These are phyloP conservation scores for Avena insularis DNA, from an alignment of 176 grass and related monocot species.

Conservation along the genomic window DNA sequence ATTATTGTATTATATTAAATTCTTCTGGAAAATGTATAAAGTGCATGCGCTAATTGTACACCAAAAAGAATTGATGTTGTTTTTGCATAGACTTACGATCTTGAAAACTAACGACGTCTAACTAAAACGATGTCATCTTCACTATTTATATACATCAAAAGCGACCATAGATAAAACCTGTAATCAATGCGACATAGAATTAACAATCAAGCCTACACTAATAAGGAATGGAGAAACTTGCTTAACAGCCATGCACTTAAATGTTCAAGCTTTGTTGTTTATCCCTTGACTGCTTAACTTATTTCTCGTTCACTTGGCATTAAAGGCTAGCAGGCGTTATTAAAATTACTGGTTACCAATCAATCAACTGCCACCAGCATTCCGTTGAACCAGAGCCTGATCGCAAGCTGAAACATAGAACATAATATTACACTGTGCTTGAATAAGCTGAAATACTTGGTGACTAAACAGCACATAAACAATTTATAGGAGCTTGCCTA, in stretches of 20 bases:
- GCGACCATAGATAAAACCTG: slow-evolving; percentile 82
- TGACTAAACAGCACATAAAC: slow-evolving; percentile 6
- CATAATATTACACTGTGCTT: too few relatives aligned
- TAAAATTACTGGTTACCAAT: too few relatives aligned
- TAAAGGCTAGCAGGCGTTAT: slow-evolving; percentile 47
- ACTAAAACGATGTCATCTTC: slow-evolving; percentile 58
- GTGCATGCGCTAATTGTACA: too few relatives aligned
- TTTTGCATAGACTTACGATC: slow-evolving; percentile 71
- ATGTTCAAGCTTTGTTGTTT: slow-evolving; percentile 63
- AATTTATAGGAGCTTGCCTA: too few relatives aligned
- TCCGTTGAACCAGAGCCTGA: slow-evolving; percentile 72
- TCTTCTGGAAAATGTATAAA: background rate
- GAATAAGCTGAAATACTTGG: background rate
- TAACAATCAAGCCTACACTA: slow-evolving; percentile 23
- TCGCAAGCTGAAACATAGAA: slow-evolving; percentile 70
- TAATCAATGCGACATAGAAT: slow-evolving; percentile 39
- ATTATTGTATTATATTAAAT: background rate
- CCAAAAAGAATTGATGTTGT: background rate
- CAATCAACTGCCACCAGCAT: too few relatives aligned
- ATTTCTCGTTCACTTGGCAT: too few relatives aligned
- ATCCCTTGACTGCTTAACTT: slow-evolving; percentile 74
- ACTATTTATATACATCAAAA: too few relatives aligned
- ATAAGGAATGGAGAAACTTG: background rate
- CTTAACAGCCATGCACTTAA: too few relatives aligned
- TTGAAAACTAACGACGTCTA: slow-evolving; percentile 80